These are phyloP conservation scores for Saturnispora galanensis DNA, from an alignment of 805 yeast genomes.

Conservation along the genomic window DNA sequence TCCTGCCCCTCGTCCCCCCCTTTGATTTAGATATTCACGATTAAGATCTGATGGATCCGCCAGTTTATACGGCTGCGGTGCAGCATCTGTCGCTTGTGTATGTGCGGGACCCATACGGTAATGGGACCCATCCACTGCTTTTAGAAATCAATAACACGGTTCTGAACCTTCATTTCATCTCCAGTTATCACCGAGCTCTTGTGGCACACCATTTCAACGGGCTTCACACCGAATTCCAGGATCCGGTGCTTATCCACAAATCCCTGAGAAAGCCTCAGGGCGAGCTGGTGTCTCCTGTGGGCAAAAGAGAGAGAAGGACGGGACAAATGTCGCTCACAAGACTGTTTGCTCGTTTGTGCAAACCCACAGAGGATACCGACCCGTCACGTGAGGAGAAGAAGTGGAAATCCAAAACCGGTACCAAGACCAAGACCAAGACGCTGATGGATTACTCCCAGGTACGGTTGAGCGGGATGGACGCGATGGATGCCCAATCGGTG, in stretches of 20 bases:
- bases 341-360: no score
- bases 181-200: constrained; percentile 10
- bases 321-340: no score
- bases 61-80: constrained; percentile 20
- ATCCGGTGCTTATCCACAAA: constrained; percentile 23
- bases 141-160: constrained; percentile 27
- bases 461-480: background rate
- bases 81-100: constrained; percentile 20
- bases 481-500: background rate
- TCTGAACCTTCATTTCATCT: constrained; percentile 20
- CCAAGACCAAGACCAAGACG: background rate
- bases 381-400: no score
- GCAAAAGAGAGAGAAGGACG: no score
- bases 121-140: constrained; percentile 16
- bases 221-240: constrained; percentile 18
- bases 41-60: constrained; percentile 8
- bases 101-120: background rate
- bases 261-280: constrained; percentile 1
- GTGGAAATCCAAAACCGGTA: no score
- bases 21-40: background rate
- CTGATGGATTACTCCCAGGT: background rate
- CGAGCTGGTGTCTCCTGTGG: no score
- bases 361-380: no score
- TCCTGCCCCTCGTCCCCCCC: background rate
- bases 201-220: constrained; percentile 18